Evolutionary conservation across 2,329 filamentous ascomycete genomes (phyloP), one percentile per base, ranked within the genome.

Genomic region (Aspergillus alliaceus): DNA sequence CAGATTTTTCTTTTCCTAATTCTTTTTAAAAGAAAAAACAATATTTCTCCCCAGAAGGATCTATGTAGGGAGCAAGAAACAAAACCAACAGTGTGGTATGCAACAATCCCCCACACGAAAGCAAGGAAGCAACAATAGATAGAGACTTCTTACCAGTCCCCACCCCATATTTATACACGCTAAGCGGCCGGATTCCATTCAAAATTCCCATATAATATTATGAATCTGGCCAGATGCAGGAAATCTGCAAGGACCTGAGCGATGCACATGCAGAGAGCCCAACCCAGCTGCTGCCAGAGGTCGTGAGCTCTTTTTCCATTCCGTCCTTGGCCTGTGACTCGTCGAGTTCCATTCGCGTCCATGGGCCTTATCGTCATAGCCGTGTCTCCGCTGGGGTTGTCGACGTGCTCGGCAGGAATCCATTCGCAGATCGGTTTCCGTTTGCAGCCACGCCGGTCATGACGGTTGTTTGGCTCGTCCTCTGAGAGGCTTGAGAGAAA

Each of bases 181-280:
- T 29, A 27, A 44, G 15, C 14, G 24, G 40, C 40, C 27, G 24
- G 20, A 44, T n/a, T 25, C 25, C 40, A 12, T 27, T 44, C 40
- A 44, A n/a, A 44, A 27, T 27, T 27, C 12, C 20, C 24, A 44
- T 31, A 35, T 40, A 20, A 9, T 40, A 51, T 35, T 37, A 51
- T 37, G 11, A 52, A 29, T 31, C 25, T 29, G 14, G 27, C 35
- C 20, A 51, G 51, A 57, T 62, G 64, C 64, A 66, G 53, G 59
- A 60, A 62, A 64, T 66, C 64, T 69, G 66, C 67, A 72, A 71
- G 68, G 67, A 70, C 59, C 59, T 49, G 51, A 61, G 49, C 54
- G 37, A 61, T 59, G 58, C 55, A 61, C 58, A 60, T 62, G 54
- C 56, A 52, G 50, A 52, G 35, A 40, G 49, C 22, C 44, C 44